phyloP scores from a whole-genome alignment of 352 stramenopile species.

The Phytopythium litorale region DNA sequence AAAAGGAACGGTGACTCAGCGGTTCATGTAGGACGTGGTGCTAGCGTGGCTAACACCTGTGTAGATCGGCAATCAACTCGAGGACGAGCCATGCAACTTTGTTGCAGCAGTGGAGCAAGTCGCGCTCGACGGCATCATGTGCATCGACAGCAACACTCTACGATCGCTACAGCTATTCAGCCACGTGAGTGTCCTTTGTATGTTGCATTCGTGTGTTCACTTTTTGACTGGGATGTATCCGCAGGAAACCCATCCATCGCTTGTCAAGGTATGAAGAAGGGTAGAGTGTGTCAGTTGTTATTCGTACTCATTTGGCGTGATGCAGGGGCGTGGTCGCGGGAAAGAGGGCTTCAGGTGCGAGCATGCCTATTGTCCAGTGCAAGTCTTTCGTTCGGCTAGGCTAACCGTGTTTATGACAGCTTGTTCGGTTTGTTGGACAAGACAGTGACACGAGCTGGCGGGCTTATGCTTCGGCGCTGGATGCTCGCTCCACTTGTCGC shows the following conservation, averaged over 20 bases:
- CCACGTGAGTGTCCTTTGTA: slow-evolving; percentile 28
- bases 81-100: slow-evolving; percentile 45
- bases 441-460: slow-evolving; percentile 68
- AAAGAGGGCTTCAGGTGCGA: slow-evolving; percentile 88
- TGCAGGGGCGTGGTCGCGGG: slow-evolving; percentile 53
- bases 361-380: neutral
- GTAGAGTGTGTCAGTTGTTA: too few relatives aligned
- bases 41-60: neutral
- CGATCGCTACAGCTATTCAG: slow-evolving; percentile 84
- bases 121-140: slow-evolving; percentile 74
- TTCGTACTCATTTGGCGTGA: neutral
- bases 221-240: slow-evolving; percentile 5
- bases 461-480: slow-evolving; percentile 60
- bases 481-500: slow-evolving; percentile 71
- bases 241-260: slow-evolving; percentile 76
- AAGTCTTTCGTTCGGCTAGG: neutral
- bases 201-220: neutral
- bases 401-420: slow-evolving; percentile 23
- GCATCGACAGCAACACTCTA: slow-evolving; percentile 65
- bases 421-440: slow-evolving; percentile 78
- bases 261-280: slow-evolving; percentile 51
- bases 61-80: slow-evolving; percentile 82
- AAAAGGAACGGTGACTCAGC: slow-evolving; percentile 42
- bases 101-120: slow-evolving; percentile 64
- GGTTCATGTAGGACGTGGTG: neutral